phyloP scores from a whole-genome alignment of 176 grass and related monocot species.

The Rhynchospora tenuis region DNA sequence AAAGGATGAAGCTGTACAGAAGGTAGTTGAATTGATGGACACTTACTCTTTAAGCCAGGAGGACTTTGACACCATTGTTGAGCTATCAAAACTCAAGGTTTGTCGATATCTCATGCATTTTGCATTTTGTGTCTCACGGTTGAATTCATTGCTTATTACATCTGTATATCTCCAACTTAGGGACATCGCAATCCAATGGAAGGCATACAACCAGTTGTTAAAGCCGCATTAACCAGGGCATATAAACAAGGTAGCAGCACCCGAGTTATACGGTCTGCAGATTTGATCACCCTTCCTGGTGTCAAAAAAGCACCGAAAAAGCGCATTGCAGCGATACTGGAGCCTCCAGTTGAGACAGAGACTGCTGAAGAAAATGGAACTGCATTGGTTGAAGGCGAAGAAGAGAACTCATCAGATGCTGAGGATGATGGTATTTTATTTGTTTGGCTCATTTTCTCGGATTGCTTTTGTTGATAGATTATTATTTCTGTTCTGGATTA shows the following conservation, averaged over 20 bases:
- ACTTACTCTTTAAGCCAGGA: constrained; percentile 94
- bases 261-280: constrained; percentile 73
- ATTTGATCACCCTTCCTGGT: constrained; percentile 75
- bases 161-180: constrained; percentile 27
- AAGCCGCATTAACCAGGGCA: constrained; percentile 86
- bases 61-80: constrained; percentile 84
- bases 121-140: not conserved
- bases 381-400: constrained; percentile 49
- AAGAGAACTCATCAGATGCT: constrained; percentile 58
- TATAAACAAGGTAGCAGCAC: constrained; percentile 90
- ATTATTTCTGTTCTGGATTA: not conserved
- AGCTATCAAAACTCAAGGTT: constrained; percentile 96
- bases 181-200: constrained; percentile 86
- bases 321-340: constrained; percentile 83
- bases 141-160: not conserved
- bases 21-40: constrained; percentile 94
- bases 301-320: constrained; percentile 88
- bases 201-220: constrained; percentile 79
- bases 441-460: not conserved
- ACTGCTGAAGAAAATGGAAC: constrained; percentile 67
- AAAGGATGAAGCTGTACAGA: constrained; percentile 83
- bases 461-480: not conserved
- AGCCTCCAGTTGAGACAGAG: constrained; percentile 70
- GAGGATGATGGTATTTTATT: constrained; percentile 62
- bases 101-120: constrained; percentile 1